phyloP scores from a whole-genome alignment of 768 basidiomycete species.

The Baorangia bicolor region DNA sequence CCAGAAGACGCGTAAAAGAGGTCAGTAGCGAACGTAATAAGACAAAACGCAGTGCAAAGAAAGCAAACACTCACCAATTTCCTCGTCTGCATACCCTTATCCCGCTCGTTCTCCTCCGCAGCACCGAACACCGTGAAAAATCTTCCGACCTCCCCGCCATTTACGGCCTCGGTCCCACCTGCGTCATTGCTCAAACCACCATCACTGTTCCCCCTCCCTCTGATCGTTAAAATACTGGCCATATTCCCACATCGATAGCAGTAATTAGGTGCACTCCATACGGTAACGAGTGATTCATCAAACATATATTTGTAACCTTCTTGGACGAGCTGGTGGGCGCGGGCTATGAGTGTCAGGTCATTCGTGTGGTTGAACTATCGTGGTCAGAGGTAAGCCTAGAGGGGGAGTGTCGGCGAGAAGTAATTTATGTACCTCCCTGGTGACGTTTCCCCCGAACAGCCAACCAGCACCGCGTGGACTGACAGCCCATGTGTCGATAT shows the following conservation, averaged over 20 bases:
- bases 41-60: not conserved
- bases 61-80: slow-evolving; percentile 54
- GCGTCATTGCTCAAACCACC: slow-evolving; percentile 13
- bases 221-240: slow-evolving; percentile 86
- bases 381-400: not conserved
- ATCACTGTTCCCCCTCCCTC: slow-evolving; percentile 49
- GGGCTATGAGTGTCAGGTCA: slow-evolving; percentile 80
- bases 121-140: slow-evolving; percentile 84
- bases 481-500: slow-evolving; percentile 94
- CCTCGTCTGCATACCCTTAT: slow-evolving; percentile 73
- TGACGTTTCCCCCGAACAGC: slow-evolving; percentile 87
- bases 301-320: slow-evolving; percentile 98
- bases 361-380: slow-evolving; percentile 93
- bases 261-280: slow-evolving; percentile 92
- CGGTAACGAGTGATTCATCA: slow-evolving; percentile 85
- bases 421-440: slow-evolving; percentile 60
- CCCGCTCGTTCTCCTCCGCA: slow-evolving; percentile 85
- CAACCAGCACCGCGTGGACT: slow-evolving; percentile 96
- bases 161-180: not conserved
- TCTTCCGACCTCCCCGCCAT: slow-evolving; percentile 35
- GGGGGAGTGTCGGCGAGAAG: not conserved
- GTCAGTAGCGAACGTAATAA: not conserved
- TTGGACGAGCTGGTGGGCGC: slow-evolving; percentile 96
- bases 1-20: not conserved
- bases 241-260: slow-evolving; percentile 86